Base-by-base conservation (phyloP, 768 basidiomycete species). In the Pulveroboletus sp. region DNA sequence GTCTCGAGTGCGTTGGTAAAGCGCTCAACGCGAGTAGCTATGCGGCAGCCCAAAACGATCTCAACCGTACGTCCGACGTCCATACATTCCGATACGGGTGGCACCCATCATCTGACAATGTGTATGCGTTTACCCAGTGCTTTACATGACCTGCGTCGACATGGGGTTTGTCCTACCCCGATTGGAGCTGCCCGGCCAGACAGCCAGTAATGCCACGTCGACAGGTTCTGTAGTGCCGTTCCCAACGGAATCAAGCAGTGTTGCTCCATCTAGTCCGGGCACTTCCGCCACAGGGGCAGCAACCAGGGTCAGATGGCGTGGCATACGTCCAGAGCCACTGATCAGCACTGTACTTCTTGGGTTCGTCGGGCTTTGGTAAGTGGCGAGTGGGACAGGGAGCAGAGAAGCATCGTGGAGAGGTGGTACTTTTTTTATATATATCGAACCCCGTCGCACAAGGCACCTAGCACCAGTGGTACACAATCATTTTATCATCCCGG, bases 1-100 rank as follows among this genome's bases (percentile, higher is more conserved):
- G 78, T 51, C 60, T 76, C 53, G 32, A 59, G 4, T 79, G 78
- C 49, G 59, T 72, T 24, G 73, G 67, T 10, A 26, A 47, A 2
- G 61, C 65, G 2, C 21, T 60, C 31, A 49, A 68, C 39, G 45
- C 56, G 5, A 47, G 39, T 17, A 66, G 71, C 49, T 76, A 55
- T 42, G 47, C 64, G 6, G 10, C 46, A 1, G 57, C 62, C 0
- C 73, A 76, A 43, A 36, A 24, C 1, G 45, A 58, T 27, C 53
- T 77, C 27, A 70, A 76, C 50, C 43, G 76, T 75, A 50, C 52
- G 71, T 21, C 21, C 21, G 3, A 21, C 21, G 21, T 21, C 3
- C 21, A 21, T 55, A 3, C n/a, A 18, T 5, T 31, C 26, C 6
- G 5, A 15, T n/a, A 17, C 27, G 27, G 26, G 8, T 5, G 6